Evolutionary conservation across 192 early-diverging fungal genomes (phyloP).

Genomic region (Backusella circina): DNA sequence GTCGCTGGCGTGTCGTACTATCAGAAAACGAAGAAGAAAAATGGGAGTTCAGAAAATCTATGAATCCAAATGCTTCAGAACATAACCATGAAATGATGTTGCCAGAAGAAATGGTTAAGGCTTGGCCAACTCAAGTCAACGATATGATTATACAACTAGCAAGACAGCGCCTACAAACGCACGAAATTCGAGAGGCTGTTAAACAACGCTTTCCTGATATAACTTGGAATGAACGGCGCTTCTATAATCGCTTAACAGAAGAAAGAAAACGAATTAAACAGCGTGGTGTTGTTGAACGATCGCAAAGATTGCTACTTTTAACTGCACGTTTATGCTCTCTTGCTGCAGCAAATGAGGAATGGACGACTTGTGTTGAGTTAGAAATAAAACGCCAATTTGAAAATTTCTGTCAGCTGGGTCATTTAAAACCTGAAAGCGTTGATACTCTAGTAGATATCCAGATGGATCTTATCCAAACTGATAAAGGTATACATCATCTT

Average conservation of each 20-base stretch:
- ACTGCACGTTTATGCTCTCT: constrained; percentile 47
- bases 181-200: constrained; percentile 38
- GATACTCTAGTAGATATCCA: constrained; percentile 14
- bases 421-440: constrained; percentile 15
- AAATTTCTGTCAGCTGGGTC: constrained; percentile 19
- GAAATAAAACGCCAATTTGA: constrained; percentile 25
- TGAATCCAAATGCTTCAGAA: constrained; percentile 46
- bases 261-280: constrained; percentile 53
- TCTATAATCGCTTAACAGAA: constrained; percentile 57
- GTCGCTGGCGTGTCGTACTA: constrained; percentile 55
- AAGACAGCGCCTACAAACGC: constrained; percentile 43
- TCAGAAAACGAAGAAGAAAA: constrained; percentile 47
- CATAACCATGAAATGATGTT: constrained; percentile 56
- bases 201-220: constrained; percentile 52
- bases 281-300: constrained; percentile 45
- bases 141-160: constrained; percentile 50
- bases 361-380: constrained; percentile 22
- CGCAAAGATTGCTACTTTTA: constrained; percentile 37
- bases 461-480: constrained; percentile 8
- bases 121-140: constrained; percentile 50
- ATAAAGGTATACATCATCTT: background rate
- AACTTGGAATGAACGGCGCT: constrained; percentile 56
- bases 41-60: constrained; percentile 59
- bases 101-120: constrained; percentile 52
- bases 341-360: constrained; percentile 31